phyloP scores from a whole-genome alignment of 805 yeast species.

The Starmerella floricola region DNA sequence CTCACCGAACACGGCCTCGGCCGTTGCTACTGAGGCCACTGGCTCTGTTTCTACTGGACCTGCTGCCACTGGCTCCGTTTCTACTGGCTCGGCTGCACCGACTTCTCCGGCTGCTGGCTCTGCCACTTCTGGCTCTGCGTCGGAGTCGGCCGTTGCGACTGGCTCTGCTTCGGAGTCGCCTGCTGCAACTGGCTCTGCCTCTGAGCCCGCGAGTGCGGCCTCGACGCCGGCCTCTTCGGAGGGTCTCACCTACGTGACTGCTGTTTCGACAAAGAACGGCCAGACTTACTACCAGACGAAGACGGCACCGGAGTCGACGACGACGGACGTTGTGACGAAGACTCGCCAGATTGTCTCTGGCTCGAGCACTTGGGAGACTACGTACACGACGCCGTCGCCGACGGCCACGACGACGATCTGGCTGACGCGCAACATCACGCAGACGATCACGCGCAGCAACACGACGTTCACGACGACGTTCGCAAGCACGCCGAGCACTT shows the following conservation, averaged over 20 bases:
- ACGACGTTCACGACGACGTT: conserved; percentile 13
- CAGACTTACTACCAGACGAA: conserved; percentile 4
- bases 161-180: too few species aligned
- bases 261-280: conserved; percentile 7
- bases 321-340: conserved; percentile 1
- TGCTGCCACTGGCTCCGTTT: neutral
- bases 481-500: conserved; percentile 7
- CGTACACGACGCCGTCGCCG: conserved; percentile 1
- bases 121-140: too few species aligned
- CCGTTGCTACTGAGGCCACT: neutral
- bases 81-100: neutral
- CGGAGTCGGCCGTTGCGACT: neutral
- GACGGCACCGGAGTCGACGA: neutral
- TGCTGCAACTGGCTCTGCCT: neutral
- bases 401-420: conserved; percentile 15
- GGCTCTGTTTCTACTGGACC: neutral
- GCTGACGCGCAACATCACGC: conserved; percentile 14
- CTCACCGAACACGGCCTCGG: neutral
- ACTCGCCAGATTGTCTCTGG: conserved; percentile 2
- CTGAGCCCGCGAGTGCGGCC: neutral
- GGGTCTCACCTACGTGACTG: conserved; percentile 9
- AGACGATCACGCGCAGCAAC: conserved; percentile 15
- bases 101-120: conserved; percentile 1
- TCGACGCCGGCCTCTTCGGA: neutral
- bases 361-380: conserved; percentile 1